phyloP scores from a whole-genome alignment of 1,284 basidiomycete genomes.

The Thelephora terrestris region DNA sequence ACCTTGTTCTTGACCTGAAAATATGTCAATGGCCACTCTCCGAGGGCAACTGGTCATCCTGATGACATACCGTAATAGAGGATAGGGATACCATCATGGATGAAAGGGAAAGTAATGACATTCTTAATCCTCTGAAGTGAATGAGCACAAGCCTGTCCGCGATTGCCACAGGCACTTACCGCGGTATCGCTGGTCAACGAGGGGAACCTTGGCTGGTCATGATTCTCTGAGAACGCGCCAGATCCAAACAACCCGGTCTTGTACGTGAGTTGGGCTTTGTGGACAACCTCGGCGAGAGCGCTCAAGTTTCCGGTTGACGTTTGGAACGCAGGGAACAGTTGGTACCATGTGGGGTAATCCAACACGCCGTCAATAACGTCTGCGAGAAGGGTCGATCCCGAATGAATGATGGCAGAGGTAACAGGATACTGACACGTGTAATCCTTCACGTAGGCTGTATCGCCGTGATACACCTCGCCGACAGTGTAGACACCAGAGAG shows the following conservation, averaged over 20 bases:
- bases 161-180: slow-evolving; percentile 22
- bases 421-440: slow-evolving; percentile 15
- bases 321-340: slow-evolving; percentile 58
- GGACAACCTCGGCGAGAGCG: slow-evolving; percentile 42
- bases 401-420: slow-evolving; percentile 5
- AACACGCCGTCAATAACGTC: slow-evolving; percentile 55
- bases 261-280: slow-evolving; percentile 42
- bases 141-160: slow-evolving; percentile 43
- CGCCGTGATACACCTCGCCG: slow-evolving; percentile 63
- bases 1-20: slow-evolving; percentile 21
- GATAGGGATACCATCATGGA: slow-evolving; percentile 58
- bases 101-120: slow-evolving; percentile 27
- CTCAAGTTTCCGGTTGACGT: slow-evolving; percentile 48
- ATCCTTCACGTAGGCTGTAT: slow-evolving; percentile 37
- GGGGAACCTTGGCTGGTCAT: slow-evolving; percentile 72
- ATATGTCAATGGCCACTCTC: slow-evolving; percentile 9
- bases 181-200: slow-evolving; percentile 45
- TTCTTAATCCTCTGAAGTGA: slow-evolving; percentile 29
- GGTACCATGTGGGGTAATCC: slow-evolving; percentile 65
- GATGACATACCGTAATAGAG: slow-evolving; percentile 63
- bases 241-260: slow-evolving; percentile 23
- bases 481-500: slow-evolving; percentile 76
- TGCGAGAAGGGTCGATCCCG: slow-evolving; percentile 25
- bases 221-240: slow-evolving; percentile 81
- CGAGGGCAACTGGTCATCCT: too few species aligned